Conservation (phyloP, 768 basidiomycete species). For the Hysterangium stoloniferum region DNA sequence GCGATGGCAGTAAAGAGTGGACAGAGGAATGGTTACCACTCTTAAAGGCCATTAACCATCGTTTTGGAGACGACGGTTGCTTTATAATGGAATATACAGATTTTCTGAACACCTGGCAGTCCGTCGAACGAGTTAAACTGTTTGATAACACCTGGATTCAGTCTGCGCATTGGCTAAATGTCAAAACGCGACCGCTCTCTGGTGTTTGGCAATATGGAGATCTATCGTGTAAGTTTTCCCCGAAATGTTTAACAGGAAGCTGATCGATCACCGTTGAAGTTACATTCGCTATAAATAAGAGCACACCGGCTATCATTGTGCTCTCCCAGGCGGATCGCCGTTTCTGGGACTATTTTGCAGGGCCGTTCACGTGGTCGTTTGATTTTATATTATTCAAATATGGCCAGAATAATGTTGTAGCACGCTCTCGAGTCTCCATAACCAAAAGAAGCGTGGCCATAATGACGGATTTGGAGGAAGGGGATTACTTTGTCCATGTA, state of each 20-base stretch:
- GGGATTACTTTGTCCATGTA: conserved; percentile 27
- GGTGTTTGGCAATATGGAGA: conserved; percentile 49
- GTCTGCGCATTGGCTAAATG: conserved; percentile 42
- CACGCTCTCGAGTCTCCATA: conserved; percentile 15
- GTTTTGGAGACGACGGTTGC: conserved; percentile 23
- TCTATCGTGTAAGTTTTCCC: conserved; percentile 37
- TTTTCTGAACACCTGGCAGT: conserved; percentile 36
- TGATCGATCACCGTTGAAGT: conserved; percentile 26
- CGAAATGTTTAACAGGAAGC: conserved; percentile 5
- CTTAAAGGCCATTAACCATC: conserved; percentile 28
- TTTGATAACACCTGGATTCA: conserved; percentile 42
- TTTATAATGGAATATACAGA: conserved; percentile 31
- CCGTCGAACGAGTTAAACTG: conserved; percentile 38
- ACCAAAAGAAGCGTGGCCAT: conserved; percentile 20
- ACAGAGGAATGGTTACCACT: conserved; percentile 33
- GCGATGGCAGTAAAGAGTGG: conserved; percentile 23
- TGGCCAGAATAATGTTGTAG: conserved; percentile 29
- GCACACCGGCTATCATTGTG: conserved; percentile 39
- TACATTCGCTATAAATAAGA: conserved; percentile 35
- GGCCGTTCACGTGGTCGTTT: conserved; percentile 37
- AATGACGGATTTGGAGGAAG: conserved; percentile 20
- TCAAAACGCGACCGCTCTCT: conserved; percentile 33
- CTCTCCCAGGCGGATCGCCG: conserved; percentile 44
- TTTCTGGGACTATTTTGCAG: conserved; percentile 41
- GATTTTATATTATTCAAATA: conserved; percentile 45